phyloP scores from a whole-genome alignment of 2,329 filamentous ascomycete genomes.

The Trichocomaceae sp. region DNA sequence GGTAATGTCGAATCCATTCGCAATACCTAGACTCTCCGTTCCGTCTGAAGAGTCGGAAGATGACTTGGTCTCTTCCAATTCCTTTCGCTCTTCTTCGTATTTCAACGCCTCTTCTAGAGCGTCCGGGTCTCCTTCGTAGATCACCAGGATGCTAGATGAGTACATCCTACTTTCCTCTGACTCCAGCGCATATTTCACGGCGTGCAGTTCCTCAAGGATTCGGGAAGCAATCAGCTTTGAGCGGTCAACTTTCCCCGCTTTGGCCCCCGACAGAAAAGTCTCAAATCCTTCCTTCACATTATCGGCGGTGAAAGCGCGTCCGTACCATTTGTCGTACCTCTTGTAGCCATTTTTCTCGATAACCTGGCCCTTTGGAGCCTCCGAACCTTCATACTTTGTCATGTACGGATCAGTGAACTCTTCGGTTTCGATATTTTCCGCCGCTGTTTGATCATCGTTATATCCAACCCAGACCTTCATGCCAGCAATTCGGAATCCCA shows the following conservation, averaged over 20 bases:
- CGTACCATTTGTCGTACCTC: constrained; percentile 61
- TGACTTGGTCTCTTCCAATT: constrained; percentile 28
- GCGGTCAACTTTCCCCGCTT: constrained; percentile 35
- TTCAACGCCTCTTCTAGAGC: constrained; percentile 47
- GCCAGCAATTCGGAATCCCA: constrained; percentile 60
- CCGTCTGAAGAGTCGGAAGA: constrained; percentile 15
- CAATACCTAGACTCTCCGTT: constrained; percentile 24
- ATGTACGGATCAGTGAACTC: constrained; percentile 29
- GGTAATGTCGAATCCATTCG: constrained; percentile 13
- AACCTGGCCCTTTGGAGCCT: constrained; percentile 38
- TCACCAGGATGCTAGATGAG: constrained; percentile 57
- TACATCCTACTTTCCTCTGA: constrained; percentile 61
- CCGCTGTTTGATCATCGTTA: constrained; percentile 21
- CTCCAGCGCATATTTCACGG: constrained; percentile 45
- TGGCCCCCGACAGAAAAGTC: constrained; percentile 48
- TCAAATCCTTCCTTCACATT: constrained; percentile 54
- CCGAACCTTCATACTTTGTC: constrained; percentile 40
- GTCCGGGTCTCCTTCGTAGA: constrained; percentile 59
- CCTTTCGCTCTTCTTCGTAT: constrained; percentile 35
- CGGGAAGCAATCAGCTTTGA: constrained; percentile 39
- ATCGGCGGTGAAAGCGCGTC: constrained; percentile 50
- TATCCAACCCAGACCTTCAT: constrained; percentile 54
- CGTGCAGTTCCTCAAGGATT: constrained; percentile 36
- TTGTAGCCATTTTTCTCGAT: constrained; percentile 49
- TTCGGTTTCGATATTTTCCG: constrained; percentile 19